Evolutionary conservation across 306 rosid species (phyloP), one percentile per base, ranked within the genome.

Genomic region (Cicer yamashitae): DNA sequence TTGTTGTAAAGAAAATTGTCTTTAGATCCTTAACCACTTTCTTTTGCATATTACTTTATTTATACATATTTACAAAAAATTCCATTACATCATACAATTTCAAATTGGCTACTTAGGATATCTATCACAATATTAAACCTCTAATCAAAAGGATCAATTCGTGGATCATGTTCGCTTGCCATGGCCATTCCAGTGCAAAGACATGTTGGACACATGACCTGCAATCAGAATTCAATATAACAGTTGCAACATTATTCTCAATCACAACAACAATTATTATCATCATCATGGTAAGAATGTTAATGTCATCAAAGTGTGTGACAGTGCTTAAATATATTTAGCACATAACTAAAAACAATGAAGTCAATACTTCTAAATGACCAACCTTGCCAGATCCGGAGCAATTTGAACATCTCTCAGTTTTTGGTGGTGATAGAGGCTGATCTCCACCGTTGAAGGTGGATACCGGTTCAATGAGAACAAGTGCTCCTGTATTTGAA

Each of bases 171-270:
- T 76, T 94, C 98, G 25, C 98, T 94, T 9, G 98, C 97, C 98
- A 94, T 94, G 14, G 93, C 98, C 97, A 91, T 91, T 81, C 98
- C 98, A 13, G 98, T 94, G 79, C 98, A 94, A 41, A 94, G 97
- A 79, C 98, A 94, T 37, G 98, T 94, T 8, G 98, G 97, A 74
- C 98, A 94, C 98, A 91, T 91, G 60, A 94, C 98, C 98, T 94
- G 87, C 82, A 83, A 77, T 22, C 67, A 44, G 15, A 73, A 51
- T 52, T 51, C 43, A 76, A 38, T 10, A 57, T 56, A 11, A 6
- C 22, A 70, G 15, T 64, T 70, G 53, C 6, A 48, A 54, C 63
- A 74, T 7, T 30, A 52, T 40, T 72, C 48, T 70, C 38, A 77
- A 15, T 18, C 70, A 25, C 4, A 66, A 18, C 15, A 40, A 67